Evolutionary conservation across 306 rosid species (phyloP).

Genomic region (Acacia acuminata): DNA sequence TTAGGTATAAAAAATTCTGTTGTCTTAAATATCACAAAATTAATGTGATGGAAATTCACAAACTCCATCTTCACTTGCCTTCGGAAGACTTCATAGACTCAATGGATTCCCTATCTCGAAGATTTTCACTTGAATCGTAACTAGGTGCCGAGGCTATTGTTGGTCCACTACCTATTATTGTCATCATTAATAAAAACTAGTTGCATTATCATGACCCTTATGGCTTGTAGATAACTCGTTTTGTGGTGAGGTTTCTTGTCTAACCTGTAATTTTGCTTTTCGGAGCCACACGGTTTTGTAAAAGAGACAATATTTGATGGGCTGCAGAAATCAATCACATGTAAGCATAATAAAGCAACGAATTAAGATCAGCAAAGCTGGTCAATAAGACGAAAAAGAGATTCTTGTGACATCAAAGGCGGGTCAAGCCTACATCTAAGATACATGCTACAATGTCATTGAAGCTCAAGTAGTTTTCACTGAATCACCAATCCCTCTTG

Average conservation of each 20-base stretch:
- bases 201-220: conserved; percentile 32
- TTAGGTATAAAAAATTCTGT: background rate
- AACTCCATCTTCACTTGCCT: conserved; percentile 48
- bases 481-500: conserved; percentile 19
- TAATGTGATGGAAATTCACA: conserved; percentile 10
- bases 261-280: conserved; percentile 38
- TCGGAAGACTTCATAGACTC: conserved; percentile 30
- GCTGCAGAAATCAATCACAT: conserved; percentile 53
- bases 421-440: conserved; percentile 4
- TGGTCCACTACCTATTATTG: conserved; percentile 34
- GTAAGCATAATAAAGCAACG: conserved; percentile 19
- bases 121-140: conserved; percentile 31
- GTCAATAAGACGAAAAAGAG: background rate
- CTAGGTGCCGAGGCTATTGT: conserved; percentile 18
- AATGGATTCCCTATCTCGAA: conserved; percentile 22
- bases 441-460: background rate
- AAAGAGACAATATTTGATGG: conserved; percentile 68
- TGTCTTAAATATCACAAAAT: background rate
- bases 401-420: conserved; percentile 15
- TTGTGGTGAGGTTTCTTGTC: conserved; percentile 20
- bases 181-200: background rate
- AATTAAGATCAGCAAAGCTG: conserved; percentile 22
- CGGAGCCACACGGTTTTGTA: conserved; percentile 55
- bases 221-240: conserved; percentile 21
- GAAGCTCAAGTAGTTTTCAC: background rate